phyloP scores from a whole-genome alignment of 345 rosid species.

The Pugionium cornutum region DNA sequence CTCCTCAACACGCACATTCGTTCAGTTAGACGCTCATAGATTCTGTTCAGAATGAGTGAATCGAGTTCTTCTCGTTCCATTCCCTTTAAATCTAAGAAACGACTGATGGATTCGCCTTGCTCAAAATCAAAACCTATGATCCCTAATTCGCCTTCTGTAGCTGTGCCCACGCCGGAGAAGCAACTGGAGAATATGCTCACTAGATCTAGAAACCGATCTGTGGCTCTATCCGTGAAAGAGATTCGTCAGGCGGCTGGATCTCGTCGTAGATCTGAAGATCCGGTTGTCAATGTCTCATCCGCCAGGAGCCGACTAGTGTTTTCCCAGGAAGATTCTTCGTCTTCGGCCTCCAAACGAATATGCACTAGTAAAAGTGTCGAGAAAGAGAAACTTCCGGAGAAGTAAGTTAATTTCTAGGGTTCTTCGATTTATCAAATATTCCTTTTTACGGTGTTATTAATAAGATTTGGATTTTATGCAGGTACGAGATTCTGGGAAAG shows the following conservation, averaged over 20 bases:
- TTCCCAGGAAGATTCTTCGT: constrained; percentile 26
- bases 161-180: constrained; percentile 60
- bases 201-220: constrained; percentile 56
- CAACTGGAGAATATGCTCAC: constrained; percentile 38
- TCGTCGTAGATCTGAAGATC: constrained; percentile 42
- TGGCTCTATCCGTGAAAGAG: constrained; percentile 59
- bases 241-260: constrained; percentile 58
- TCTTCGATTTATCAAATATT: neutral
- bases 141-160: constrained; percentile 30
- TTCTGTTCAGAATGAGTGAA: constrained; percentile 36
- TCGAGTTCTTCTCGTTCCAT: constrained; percentile 41
- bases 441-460: neutral
- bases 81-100: constrained; percentile 51
- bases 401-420: constrained; percentile 35
- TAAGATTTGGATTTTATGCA: constrained; percentile 28
- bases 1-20: neutral
- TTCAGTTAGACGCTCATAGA: neutral
- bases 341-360: constrained; percentile 28
- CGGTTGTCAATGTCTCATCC: constrained; percentile 39
- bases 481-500: constrained; percentile 60
- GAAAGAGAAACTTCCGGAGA: constrained; percentile 46
- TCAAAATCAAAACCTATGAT: constrained; percentile 14
- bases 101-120: constrained; percentile 26
- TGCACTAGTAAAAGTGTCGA: constrained; percentile 10
- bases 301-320: constrained; percentile 48